phyloP scores from a whole-genome alignment of 208 protist genomes.

The Wallacemonas collosoma region DNA sequence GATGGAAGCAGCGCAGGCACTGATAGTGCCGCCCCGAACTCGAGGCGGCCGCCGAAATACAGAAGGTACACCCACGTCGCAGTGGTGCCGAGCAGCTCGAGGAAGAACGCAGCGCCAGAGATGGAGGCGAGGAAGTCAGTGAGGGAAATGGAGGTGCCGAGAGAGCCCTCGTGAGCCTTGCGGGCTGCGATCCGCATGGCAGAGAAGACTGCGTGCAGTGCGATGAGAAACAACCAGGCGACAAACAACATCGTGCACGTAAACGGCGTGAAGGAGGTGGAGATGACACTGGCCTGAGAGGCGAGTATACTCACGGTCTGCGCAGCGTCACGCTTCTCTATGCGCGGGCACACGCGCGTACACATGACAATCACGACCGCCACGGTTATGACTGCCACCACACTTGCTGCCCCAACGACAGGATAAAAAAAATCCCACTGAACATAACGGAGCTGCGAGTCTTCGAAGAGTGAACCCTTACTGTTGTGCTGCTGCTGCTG shows the following conservation, averaged over 20 bases:
- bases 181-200: slow-evolving; percentile 22
- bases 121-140: background rate
- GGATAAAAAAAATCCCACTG: slow-evolving; percentile 21
- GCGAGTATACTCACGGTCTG: slow-evolving; percentile 18
- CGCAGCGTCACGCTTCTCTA: slow-evolving; percentile 8
- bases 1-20: slow-evolving; percentile 43
- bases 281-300: slow-evolving; percentile 18
- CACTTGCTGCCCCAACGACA: background rate
- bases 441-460: slow-evolving; percentile 14
- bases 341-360: slow-evolving; percentile 13
- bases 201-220: slow-evolving; percentile 26
- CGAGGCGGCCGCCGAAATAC: slow-evolving; percentile 29
- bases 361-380: slow-evolving; percentile 15
- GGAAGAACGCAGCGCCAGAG: slow-evolving; percentile 19
- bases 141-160: background rate
- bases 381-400: slow-evolving; percentile 3
- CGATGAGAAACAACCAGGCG: slow-evolving; percentile 20
- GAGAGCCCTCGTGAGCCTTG: background rate
- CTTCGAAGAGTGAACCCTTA: slow-evolving; percentile 14
- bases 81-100: slow-evolving; percentile 35
- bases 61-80: slow-evolving; percentile 42
- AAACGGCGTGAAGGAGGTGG: slow-evolving; percentile 14
- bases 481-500: slow-evolving; percentile 14
- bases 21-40: slow-evolving; percentile 28
- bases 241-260: slow-evolving; percentile 14